phyloP scores from a whole-genome alignment of 139 green algal species.

The Dunaliella primolecta region DNA sequence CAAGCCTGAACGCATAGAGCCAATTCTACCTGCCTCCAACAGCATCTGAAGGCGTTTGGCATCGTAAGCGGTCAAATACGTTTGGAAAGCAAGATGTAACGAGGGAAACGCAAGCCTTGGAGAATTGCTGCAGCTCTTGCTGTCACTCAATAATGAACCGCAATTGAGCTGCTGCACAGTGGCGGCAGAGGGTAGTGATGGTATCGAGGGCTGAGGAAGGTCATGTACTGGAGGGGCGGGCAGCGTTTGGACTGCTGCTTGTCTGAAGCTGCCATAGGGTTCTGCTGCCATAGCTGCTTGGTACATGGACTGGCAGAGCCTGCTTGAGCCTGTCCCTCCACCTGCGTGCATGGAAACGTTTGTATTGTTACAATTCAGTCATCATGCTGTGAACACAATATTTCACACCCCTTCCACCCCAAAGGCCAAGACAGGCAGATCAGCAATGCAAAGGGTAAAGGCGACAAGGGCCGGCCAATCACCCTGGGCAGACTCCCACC shows the following conservation, averaged over 20 bases:
- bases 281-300: constrained; percentile 36
- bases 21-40: neutral
- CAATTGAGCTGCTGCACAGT: neutral
- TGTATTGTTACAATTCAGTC: too few species aligned
- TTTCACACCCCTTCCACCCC: neutral
- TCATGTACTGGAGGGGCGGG: neutral
- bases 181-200: neutral
- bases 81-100: too few species aligned
- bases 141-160: neutral
- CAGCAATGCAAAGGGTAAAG: too few species aligned
- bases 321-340: constrained; percentile 5
- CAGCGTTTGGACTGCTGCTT: neutral
- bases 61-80: too few species aligned
- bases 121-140: constrained; percentile 5
- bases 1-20: neutral
- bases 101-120: constrained; percentile 1
- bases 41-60: neutral
- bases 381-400: neutral
- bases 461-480: too few species aligned
- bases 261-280: neutral
- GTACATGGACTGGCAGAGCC: constrained; percentile 30
- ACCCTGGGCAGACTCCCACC: neutral
- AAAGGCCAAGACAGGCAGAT: too few species aligned
- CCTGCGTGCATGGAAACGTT: too few species aligned
- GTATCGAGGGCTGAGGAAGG: neutral